Conservation (phyloP, 2,329 filamentous ascomycete genomes). For the Colletotrichum brevisporum region DNA sequence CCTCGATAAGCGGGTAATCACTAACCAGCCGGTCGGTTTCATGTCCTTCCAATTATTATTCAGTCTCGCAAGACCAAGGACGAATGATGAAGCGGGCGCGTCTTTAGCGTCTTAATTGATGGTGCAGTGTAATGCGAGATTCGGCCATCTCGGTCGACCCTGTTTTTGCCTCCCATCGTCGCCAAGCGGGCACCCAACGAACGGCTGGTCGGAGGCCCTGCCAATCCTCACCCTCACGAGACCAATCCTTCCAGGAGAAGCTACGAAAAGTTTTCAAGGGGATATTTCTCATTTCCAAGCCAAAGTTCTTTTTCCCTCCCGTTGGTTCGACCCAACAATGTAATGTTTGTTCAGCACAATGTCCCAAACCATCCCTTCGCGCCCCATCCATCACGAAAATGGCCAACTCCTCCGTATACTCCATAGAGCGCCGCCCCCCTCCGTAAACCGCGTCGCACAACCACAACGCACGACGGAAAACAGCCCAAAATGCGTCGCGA, state of each 20-base stretch:
- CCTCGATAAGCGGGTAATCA: neutral
- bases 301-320: no score
- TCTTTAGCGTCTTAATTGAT: no score
- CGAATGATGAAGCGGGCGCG: no score
- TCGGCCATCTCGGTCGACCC: neutral
- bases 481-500: neutral
- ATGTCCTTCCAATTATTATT: no score
- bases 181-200: slow-evolving; percentile 1
- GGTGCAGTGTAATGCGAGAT: neutral
- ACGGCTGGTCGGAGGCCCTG: slow-evolving; percentile 1
- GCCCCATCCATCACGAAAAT: no score
- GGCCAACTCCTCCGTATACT: no score
- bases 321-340: neutral
- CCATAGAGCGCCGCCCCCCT: no score
- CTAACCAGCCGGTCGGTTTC: no score
- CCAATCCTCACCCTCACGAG: slow-evolving; percentile 12
- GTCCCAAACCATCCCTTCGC: no score
- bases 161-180: neutral
- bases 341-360: neutral
- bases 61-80: no score
- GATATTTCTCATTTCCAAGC: neutral
- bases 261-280: neutral
- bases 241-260: neutral
- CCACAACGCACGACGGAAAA: slow-evolving; percentile 2
- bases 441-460: slow-evolving; percentile 12